Evolutionary conservation across 768 basidiomycete genomes (phyloP), one percentile per base, ranked within the genome.

Genomic region (Gloeopeniophorella convolvens): DNA sequence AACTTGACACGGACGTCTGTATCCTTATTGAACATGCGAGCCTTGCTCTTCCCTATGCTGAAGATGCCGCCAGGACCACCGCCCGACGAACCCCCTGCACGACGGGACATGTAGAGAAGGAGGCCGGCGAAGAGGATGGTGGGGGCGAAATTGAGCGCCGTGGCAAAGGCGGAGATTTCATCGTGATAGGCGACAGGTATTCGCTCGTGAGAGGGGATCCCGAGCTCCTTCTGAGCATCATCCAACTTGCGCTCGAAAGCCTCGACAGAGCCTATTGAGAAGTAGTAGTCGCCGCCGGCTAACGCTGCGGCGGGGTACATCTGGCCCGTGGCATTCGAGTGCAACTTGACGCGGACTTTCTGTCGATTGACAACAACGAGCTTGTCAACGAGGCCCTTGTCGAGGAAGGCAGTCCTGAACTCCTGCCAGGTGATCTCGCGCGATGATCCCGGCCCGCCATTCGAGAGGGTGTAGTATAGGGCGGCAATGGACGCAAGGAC

Each of bases 391-490:
- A 97, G 79, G 35, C 92, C 95, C 64, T 94, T 93, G 68, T 95
- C 87, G 39, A 99, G 84, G 74, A 99, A 91, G 9, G 92, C 91
- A 37, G 90, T 94, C 45, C 93, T 83, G 73, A 99, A 99, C 68
- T 98, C 96, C 69, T 97, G 94, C 95, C 96, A 99, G 56, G 96
- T 99, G 59, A 99, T 98, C 70, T 99, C 96, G 51, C 87, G 80
- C 1, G 85, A 80, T 21, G 71, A 68, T 0, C 70, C 65, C 4
- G 76, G 70, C 0, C 71, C 66, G 32, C 70, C 72, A 24, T 64
- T 63, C 11, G 81, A 76, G 50, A 79, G 72, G 12, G 78, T 77
- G 59, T 83, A 87, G 12, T 85, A 71, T 59, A 85, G 75, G 60
- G 82, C 84, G 18, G 79, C 77, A 26, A 70, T 64, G 12, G 80